Evolutionary conservation across 768 basidiomycete species (phyloP).

Genomic region (Agrocybe praecox): DNA sequence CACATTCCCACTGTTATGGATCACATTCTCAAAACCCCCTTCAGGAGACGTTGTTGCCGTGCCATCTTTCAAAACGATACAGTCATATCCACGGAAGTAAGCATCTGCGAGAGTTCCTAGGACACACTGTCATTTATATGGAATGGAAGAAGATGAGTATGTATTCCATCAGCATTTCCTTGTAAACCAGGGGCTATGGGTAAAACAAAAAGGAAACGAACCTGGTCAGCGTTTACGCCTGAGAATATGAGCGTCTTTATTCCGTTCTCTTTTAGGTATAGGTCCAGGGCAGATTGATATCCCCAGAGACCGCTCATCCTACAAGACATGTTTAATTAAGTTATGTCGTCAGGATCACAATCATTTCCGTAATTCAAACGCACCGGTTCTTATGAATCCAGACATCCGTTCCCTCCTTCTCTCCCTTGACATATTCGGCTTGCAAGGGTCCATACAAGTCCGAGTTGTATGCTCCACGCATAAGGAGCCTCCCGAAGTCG

Average conservation of each 20-base stretch:
- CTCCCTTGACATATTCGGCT: slow-evolving; percentile 51
- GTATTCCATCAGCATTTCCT: background rate
- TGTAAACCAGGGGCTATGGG: background rate
- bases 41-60: slow-evolving; percentile 65
- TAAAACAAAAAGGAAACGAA: slow-evolving; percentile 16
- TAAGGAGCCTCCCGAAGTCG: slow-evolving; percentile 55
- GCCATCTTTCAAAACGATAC: slow-evolving; percentile 56
- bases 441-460: slow-evolving; percentile 68
- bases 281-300: slow-evolving; percentile 59
- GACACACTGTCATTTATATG: slow-evolving; percentile 50
- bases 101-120: slow-evolving; percentile 65
- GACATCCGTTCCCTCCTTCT: slow-evolving; percentile 58
- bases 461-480: slow-evolving; percentile 61
- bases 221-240: slow-evolving; percentile 72
- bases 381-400: slow-evolving; percentile 77
- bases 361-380: background rate
- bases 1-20: slow-evolving; percentile 60
- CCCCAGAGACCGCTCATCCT: slow-evolving; percentile 74
- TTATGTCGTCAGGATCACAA: background rate
- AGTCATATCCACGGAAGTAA: slow-evolving; percentile 67
- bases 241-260: slow-evolving; percentile 63
- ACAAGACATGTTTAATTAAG: background rate
- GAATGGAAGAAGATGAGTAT: background rate
- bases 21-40: slow-evolving; percentile 57
- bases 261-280: slow-evolving; percentile 65